phyloP scores from a whole-genome alignment of 345 rosid species.

The Anastatica hierochuntica region DNA sequence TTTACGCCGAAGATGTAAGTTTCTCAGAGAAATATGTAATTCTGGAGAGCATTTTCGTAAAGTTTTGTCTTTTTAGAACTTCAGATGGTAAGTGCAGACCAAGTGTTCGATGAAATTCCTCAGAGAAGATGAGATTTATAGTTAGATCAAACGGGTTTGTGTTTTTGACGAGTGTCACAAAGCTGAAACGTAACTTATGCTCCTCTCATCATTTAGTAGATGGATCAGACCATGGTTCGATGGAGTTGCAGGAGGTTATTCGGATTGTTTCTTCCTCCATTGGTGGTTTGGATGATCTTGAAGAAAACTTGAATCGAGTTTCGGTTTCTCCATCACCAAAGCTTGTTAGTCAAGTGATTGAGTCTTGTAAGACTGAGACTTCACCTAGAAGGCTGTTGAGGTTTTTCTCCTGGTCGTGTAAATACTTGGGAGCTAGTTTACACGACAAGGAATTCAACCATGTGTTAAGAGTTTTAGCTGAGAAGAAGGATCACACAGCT shows the following conservation, averaged over 20 bases:
- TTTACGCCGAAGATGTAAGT: no score
- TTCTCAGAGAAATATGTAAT: no score
- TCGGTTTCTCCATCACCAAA: slow-evolving; percentile 32
- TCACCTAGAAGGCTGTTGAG: slow-evolving; percentile 59
- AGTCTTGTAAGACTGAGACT: slow-evolving; percentile 44
- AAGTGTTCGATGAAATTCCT: slow-evolving; percentile 44
- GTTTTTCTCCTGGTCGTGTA: slow-evolving; percentile 71
- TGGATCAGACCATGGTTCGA: slow-evolving; percentile 1
- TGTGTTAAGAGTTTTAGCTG: slow-evolving; percentile 52
- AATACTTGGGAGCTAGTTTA: slow-evolving; percentile 26
- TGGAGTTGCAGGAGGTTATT: slow-evolving; percentile 37
- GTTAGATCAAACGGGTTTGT: slow-evolving; percentile 18
- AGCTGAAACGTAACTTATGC: not conserved
- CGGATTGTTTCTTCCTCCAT: slow-evolving; percentile 39
- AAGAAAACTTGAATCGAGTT: slow-evolving; percentile 36
- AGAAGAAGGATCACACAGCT: slow-evolving; percentile 63
- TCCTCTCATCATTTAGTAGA: slow-evolving; percentile 18
- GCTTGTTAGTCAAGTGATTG: slow-evolving; percentile 39
- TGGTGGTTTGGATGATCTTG: slow-evolving; percentile 83
- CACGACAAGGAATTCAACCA: slow-evolving; percentile 54
- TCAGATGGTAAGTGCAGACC: slow-evolving; percentile 5
- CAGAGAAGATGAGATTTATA: slow-evolving; percentile 25
- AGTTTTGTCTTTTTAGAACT: no score
- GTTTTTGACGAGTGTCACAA: slow-evolving; percentile 8
- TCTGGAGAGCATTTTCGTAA: no score